Evolutionary conservation across 768 basidiomycete genomes (phyloP).

Genomic region (Fibroporia radiculosa): DNA sequence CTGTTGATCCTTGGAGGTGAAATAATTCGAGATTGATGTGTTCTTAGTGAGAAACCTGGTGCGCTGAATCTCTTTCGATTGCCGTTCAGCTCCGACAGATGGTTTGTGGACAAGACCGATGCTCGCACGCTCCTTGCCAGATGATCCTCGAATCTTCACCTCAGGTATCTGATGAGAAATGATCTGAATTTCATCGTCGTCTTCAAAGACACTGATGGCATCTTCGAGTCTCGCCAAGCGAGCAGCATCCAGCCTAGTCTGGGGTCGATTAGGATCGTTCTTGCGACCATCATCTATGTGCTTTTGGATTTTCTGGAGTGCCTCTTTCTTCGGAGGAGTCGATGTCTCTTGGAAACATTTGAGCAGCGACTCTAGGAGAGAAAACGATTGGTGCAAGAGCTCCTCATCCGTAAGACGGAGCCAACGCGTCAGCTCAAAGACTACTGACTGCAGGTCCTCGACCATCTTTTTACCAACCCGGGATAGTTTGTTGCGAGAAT

Average conservation of each 20-base stretch:
- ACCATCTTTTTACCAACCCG: slow-evolving; percentile 68
- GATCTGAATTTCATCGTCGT: slow-evolving; percentile 52
- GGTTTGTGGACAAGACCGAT: not conserved
- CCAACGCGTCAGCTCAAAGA: slow-evolving; percentile 80
- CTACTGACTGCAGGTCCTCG: slow-evolving; percentile 64
- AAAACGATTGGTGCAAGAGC: slow-evolving; percentile 81
- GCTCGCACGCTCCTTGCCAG: slow-evolving; percentile 3
- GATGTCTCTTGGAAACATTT: slow-evolving; percentile 63
- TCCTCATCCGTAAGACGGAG: slow-evolving; percentile 89
- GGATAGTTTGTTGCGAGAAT: slow-evolving; percentile 37
- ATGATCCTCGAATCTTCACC: slow-evolving; percentile 5
- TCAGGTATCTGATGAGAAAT: slow-evolving; percentile 29
- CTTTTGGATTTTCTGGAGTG: slow-evolving; percentile 60
- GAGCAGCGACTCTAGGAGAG: slow-evolving; percentile 73
- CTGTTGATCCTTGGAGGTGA: slow-evolving; percentile 25
- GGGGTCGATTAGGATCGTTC: slow-evolving; percentile 34
- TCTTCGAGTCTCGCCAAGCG: slow-evolving; percentile 63
- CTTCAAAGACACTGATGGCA: slow-evolving; percentile 54
- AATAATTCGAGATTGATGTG: slow-evolving; percentile 12
- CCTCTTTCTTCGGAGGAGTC: slow-evolving; percentile 45
- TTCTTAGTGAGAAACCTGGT: slow-evolving; percentile 2
- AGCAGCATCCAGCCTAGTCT: slow-evolving; percentile 48
- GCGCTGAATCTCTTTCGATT: not conserved
- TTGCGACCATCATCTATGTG: slow-evolving; percentile 54
- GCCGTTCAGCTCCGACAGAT: slow-evolving; percentile 1